Evolutionary conservation across 352 stramenopile species (phyloP).

Genomic region (Phytopythium montanum): DNA sequence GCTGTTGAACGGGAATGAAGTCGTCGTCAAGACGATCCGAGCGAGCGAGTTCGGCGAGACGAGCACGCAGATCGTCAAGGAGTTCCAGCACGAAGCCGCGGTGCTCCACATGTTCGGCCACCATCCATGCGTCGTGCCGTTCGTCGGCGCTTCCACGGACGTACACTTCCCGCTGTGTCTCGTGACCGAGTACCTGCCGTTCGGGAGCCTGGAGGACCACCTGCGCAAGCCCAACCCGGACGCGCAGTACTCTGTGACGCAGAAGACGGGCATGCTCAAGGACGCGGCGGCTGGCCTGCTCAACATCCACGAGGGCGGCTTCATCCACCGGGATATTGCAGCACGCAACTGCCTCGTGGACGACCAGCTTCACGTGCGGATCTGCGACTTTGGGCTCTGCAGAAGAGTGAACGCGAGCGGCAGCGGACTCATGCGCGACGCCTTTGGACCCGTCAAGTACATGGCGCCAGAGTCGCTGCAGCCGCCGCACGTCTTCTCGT

Average conservation of each 20-base stretch:
- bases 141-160: slow-evolving; percentile 74
- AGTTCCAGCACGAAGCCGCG: slow-evolving; percentile 80
- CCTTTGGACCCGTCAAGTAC: slow-evolving; percentile 75
- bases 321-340: slow-evolving; percentile 79
- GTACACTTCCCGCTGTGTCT: slow-evolving; percentile 57
- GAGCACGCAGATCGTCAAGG: slow-evolving; percentile 68
- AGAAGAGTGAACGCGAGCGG: slow-evolving; percentile 47
- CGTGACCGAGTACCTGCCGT: slow-evolving; percentile 71
- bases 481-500: slow-evolving; percentile 70
- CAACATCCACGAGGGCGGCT: slow-evolving; percentile 85
- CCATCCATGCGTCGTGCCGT: slow-evolving; percentile 78
- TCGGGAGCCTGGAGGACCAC: slow-evolving; percentile 72
- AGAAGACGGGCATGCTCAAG: slow-evolving; percentile 66
- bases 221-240: slow-evolving; percentile 29
- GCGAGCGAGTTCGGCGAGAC: slow-evolving; percentile 72
- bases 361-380: slow-evolving; percentile 51
- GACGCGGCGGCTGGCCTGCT: slow-evolving; percentile 67
- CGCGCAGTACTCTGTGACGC: slow-evolving; percentile 22
- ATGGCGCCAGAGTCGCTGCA: slow-evolving; percentile 81
- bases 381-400: slow-evolving; percentile 80
- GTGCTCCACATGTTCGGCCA: slow-evolving; percentile 82
- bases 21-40: slow-evolving; percentile 82
- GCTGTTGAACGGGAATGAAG: slow-evolving; percentile 54
- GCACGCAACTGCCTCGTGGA: slow-evolving; percentile 80
- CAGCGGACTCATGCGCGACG: slow-evolving; percentile 55